Conservation (phyloP, 176 grass and related monocot genomes). For the Rhynchospora tenuis region DNA sequence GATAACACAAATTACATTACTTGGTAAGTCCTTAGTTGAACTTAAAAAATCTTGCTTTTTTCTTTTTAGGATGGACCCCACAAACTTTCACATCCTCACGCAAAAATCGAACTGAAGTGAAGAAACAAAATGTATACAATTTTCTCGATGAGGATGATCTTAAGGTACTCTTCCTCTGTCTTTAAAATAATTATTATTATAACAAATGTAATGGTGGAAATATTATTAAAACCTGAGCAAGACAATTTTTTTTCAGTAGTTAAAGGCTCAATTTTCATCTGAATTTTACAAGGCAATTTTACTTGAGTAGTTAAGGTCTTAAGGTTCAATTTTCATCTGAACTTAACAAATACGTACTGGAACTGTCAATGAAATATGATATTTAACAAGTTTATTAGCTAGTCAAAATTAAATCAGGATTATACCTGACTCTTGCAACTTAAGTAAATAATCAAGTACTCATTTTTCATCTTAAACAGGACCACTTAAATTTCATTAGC, state of each 20-base stretch:
- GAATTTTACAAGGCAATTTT: not conserved
- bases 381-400: not conserved
- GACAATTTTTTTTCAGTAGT: not conserved
- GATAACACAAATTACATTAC: not conserved
- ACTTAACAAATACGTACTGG: not conserved
- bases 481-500: not conserved
- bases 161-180: constrained; percentile 50
- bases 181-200: not conserved
- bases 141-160: constrained; percentile 96
- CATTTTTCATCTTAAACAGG: not conserved
- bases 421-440: not conserved
- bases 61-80: constrained; percentile 69
- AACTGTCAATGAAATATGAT: not conserved
- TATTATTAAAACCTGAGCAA: not conserved
- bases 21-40: not conserved
- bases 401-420: not conserved
- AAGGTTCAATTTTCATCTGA: not conserved
- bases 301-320: not conserved
- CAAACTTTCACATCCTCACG: constrained; percentile 88
- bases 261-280: not conserved
- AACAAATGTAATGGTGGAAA: not conserved
- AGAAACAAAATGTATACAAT: constrained; percentile 82
- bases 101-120: constrained; percentile 70
- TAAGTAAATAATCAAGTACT: not conserved
- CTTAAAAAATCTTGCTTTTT: not conserved